A percentile compares a stretch with the other conserved stretches of the same genome.
phyloP scores from a whole-genome alignment of 78 protist genomes.

The Dictyostelium brefeldianum region DNA sequence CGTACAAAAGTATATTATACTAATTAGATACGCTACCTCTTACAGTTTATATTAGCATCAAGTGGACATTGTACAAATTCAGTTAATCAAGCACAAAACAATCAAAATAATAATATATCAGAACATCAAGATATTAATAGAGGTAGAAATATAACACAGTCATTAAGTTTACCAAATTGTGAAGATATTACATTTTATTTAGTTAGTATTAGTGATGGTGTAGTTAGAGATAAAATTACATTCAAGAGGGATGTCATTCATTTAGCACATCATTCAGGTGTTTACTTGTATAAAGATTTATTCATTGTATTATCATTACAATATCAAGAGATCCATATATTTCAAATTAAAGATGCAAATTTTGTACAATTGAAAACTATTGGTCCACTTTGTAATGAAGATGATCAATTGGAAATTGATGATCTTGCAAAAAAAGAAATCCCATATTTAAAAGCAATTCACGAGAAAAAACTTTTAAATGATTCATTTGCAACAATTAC shows the following conservation, averaged over 20 bases:
- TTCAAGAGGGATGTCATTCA: conserved; percentile 72
- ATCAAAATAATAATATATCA: not conserved
- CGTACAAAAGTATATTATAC: too few relatives aligned
- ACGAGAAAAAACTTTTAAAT: not conserved
- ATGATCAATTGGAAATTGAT: conserved; percentile 53
- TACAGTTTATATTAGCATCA: conserved; percentile 55
- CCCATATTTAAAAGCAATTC: not conserved
- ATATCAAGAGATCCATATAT: conserved; percentile 66
- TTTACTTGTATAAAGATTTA: conserved; percentile 60
- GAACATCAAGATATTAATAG: conserved; percentile 8
- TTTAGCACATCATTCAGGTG: conserved; percentile 78
- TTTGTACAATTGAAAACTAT: conserved; percentile 54
- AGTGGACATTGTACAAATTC: conserved; percentile 3
- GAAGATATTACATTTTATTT: conserved; percentile 77
- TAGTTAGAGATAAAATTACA: conserved; percentile 39
- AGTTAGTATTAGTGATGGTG: conserved; percentile 58
- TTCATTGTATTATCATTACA: conserved; percentile 61
- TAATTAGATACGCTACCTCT: too few relatives aligned
- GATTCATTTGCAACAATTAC: not conserved
- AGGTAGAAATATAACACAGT: not conserved
- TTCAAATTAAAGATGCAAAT: conserved; percentile 51
- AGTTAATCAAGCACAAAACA: conserved; percentile 14
- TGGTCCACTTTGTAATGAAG: conserved; percentile 69
- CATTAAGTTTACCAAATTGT: conserved; percentile 52
- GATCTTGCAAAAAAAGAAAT: conserved; percentile 2